Percentiles rank a stretch among this genome's conserved stretches.
Evolutionary conservation across 2,329 filamentous ascomycete species (phyloP).

Genomic region (Penicillium thymicola): DNA sequence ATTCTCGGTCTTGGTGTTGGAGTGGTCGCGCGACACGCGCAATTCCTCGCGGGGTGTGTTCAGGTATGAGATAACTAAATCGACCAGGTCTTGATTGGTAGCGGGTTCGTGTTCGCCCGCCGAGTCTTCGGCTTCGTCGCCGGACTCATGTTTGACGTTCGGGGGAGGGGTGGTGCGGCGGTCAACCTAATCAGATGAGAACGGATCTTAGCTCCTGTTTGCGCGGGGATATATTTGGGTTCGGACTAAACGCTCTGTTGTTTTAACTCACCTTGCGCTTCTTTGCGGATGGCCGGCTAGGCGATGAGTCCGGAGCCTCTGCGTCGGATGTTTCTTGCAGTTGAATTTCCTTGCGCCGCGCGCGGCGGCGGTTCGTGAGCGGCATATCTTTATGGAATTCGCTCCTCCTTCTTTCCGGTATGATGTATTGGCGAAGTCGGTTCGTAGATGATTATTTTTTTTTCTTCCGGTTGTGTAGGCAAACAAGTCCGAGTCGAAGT

Average conservation of each 20-base stretch:
- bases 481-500: slow-evolving; percentile 6
- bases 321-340: slow-evolving; percentile 45
- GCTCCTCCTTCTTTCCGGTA: slow-evolving; percentile 1
- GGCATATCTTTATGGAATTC: slow-evolving; percentile 32
- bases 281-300: slow-evolving; percentile 46
- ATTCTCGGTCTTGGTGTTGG: slow-evolving; percentile 46
- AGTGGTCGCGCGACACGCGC: slow-evolving; percentile 44
- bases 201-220: slow-evolving; percentile 12
- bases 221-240: slow-evolving; percentile 4
- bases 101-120: slow-evolving; percentile 42
- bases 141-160: slow-evolving; percentile 39
- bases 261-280: slow-evolving; percentile 46
- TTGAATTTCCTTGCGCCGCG: slow-evolving; percentile 45
- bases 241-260: slow-evolving; percentile 6
- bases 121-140: slow-evolving; percentile 42
- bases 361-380: slow-evolving; percentile 44
- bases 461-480: slow-evolving; percentile 5
- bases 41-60: slow-evolving; percentile 44
- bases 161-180: slow-evolving; percentile 32
- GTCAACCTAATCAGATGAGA: slow-evolving; percentile 30
- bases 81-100: slow-evolving; percentile 45
- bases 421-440: slow-evolving; percentile 1
- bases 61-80: slow-evolving; percentile 48
- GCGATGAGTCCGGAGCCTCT: slow-evolving; percentile 48
- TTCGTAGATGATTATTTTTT: slow-evolving; percentile 7